Evolutionary conservation across 2,329 filamentous ascomycete species (phyloP), one percentile per base, ranked within the genome.

Genomic region (Teratosphaeria epicoccoides): DNA sequence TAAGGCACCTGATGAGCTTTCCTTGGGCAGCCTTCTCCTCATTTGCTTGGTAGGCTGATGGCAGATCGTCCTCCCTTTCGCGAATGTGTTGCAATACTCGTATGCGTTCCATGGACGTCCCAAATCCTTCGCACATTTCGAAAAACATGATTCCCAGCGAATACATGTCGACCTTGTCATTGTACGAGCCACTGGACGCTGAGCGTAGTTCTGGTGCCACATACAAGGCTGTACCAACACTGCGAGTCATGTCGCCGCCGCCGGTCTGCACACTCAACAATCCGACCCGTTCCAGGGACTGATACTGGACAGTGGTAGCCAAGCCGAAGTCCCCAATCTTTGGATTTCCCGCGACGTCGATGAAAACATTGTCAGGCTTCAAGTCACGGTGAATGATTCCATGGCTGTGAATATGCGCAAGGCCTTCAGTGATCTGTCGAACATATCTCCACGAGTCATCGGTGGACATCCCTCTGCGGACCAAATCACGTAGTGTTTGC

Each of bases 111-210:
- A 83, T 84, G 2, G 72, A 75, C 0, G 82, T 84, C 17, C 72
- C 72, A 44, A 84, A 69, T 3, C 77, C 71, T 58, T 80, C 75
- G 63, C 87, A 94, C 93, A 98, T 98, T 69, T 98, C 93, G 60
- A 96, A 97, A 71, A 98, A 95, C 52, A 98, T 97, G 57, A 98
- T 87, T 0, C 93, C 93, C 43, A 98, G 76, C 0, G 91, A 96
- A 66, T 93, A 98, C 91, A 98, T 97, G 78, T 98, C 93, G 1
- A 97, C 90, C 68, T 96, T 97, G 52, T 88, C 84, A 54, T 87
- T 94, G 66, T 97, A 97, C 55, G 83, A 83, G 3, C 85, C 85
- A 26, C 79, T 79, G 5, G 83, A 83, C 5, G 79, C 79, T 1
- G 87, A 88, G 54, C 86, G 83, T 51, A 98, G 81, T 68, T 98